Evolutionary conservation across 805 yeast species (phyloP).

Genomic region (Saccharomyces jurei): DNA sequence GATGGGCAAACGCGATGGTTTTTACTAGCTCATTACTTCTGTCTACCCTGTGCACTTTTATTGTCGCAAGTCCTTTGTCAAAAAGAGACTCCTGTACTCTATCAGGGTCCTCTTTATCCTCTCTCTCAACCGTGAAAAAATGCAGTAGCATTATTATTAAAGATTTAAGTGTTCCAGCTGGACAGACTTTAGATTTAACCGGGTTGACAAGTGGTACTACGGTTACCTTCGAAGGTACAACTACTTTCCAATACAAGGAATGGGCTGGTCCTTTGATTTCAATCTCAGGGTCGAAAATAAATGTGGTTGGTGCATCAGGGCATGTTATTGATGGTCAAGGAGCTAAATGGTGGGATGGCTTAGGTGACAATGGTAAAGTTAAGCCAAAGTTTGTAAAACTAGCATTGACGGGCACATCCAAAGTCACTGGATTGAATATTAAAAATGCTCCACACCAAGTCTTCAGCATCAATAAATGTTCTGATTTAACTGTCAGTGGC

Average conservation of each 20-base stretch:
- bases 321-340: conserved; percentile 13
- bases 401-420: conserved; percentile 5
- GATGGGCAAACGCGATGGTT: not conserved
- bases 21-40: not conserved
- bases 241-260: conserved; percentile 10
- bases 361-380: conserved; percentile 10
- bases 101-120: not conserved
- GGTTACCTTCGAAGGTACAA: conserved; percentile 13
- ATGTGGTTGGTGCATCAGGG: conserved; percentile 11
- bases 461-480: conserved; percentile 5
- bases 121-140: conserved; percentile 1
- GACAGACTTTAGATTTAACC: conserved; percentile 12
- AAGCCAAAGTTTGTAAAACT: conserved; percentile 12
- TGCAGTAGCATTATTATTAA: conserved; percentile 7
- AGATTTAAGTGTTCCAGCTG: conserved; percentile 13
- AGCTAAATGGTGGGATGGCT: conserved; percentile 14
- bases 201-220: conserved; percentile 8
- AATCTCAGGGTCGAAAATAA: conserved; percentile 9
- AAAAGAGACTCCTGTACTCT: conserved; percentile 1
- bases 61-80: conserved; percentile 1
- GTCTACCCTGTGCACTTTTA: not conserved
- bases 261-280: conserved; percentile 14
- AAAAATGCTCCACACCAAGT: conserved; percentile 10
- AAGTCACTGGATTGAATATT: conserved; percentile 8
- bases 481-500: conserved; percentile 4